Conservation (phyloP, 2,329 filamentous ascomycete species). For the Fusarium liriodendri region DNA sequence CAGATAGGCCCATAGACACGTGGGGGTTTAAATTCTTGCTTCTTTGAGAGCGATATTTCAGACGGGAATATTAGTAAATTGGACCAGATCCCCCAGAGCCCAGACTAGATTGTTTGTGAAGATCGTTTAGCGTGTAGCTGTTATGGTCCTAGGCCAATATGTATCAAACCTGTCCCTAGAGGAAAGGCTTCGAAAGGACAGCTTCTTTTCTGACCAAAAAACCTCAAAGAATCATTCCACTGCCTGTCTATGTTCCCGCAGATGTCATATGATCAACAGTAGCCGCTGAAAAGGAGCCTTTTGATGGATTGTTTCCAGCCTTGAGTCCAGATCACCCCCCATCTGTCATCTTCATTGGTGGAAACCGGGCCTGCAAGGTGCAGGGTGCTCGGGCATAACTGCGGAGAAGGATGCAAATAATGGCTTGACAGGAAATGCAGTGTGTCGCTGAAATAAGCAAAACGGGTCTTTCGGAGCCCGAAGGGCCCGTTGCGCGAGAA, state of each 20-base stretch:
- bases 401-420: background rate
- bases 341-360: background rate
- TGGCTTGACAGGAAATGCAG: background rate
- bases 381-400: background rate
- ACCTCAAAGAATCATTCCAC: background rate
- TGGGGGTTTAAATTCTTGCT: background rate
- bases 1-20: background rate
- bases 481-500: background rate
- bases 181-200: background rate
- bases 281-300: background rate
- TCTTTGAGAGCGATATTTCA: background rate
- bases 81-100: background rate
- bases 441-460: background rate
- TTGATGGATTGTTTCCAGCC: background rate
- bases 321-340: background rate
- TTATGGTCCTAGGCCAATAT: background rate
- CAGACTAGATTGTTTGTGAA: background rate
- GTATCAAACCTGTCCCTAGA: background rate
- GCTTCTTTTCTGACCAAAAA: background rate
- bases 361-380: background rate
- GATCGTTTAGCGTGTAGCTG: background rate
- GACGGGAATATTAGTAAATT: background rate
- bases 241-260: background rate
- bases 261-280: background rate
- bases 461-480: background rate